Base-by-base conservation (phyloP, 352 stramenopile genomes). In the Elongisporangium prolatum region DNA sequence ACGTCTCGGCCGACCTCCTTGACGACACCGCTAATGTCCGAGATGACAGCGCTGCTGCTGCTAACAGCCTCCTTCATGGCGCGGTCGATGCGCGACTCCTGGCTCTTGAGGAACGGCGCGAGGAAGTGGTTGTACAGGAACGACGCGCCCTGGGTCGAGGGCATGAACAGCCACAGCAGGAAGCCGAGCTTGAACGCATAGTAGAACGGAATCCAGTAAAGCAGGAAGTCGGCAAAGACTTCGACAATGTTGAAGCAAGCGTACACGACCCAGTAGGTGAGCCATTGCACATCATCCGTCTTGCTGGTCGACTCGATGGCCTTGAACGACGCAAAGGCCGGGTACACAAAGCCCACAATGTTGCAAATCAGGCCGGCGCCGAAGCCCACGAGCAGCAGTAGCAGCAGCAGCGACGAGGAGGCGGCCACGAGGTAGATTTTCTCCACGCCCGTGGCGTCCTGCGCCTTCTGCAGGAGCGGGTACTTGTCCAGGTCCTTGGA, bases 181-280 rank as follows among this genome's bases (percentile, higher is more conserved):
- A 99, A 98, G 51, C 93, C 95, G 21, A 99, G 66, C 84, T 99
- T 99, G 80, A 99, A 98, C 13, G 93, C 88, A 71, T 98, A 98
- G 80, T 98, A 99, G 74, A 98, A 98, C 16, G 97, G 97, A 72
- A 99, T 98, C 93, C 93, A 98, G 72, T 98, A 98, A 5, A 99
- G 72, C 44, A 99, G 70, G 50, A 97, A 92, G 69, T 98, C 92
- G n/a, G 86, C 80, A 69, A 99, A 99, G 25, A 97, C 86, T 74
- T 99, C 97, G 40, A 98, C 80, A 50, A 99, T 88, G 64, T 89
- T 98, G 77, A 99, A 98, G 75, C 96, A 98, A 13, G 93, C 89
- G 76, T 98, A 99, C 21, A 99, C 90, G 68, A 99, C 90, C 97
- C 97, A 99, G 77, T 99, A 99, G 21, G 97, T 98, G 50, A 98